phyloP scores from a whole-genome alignment of 2,329 filamentous ascomycete species.

The Ceratocystis colombiana region DNA sequence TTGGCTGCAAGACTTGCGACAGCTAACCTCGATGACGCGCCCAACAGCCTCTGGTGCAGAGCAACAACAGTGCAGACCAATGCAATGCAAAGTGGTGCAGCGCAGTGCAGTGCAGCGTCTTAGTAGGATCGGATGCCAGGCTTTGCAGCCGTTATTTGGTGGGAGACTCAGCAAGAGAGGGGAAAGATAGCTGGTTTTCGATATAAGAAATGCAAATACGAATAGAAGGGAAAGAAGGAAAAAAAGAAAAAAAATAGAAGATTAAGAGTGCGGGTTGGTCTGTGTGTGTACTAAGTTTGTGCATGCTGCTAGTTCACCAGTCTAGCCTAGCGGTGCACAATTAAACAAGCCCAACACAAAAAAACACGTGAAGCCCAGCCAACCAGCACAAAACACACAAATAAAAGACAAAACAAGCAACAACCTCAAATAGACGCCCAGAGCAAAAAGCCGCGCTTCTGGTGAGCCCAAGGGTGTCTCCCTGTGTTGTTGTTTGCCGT shows the following conservation, averaged over 20 bases:
- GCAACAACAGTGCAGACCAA: neutral
- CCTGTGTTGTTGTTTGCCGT: neutral
- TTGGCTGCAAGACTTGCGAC: neutral
- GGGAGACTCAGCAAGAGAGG: neutral
- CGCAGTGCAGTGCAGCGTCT: neutral
- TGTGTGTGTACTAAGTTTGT: neutral
- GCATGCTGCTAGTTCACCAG: neutral
- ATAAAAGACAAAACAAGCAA: neutral
- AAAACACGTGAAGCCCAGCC: slow-evolving; percentile 4
- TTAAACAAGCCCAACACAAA: neutral
- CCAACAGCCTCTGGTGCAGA: neutral
- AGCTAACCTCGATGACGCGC: slow-evolving; percentile 1
- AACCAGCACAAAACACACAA: neutral
- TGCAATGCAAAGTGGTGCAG: neutral
- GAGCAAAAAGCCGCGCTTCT: neutral
- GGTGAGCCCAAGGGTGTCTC: neutral
- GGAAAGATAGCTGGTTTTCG: neutral
- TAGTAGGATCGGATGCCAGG: neutral
- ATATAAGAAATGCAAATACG: neutral
- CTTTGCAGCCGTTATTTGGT: slow-evolving; percentile 10
- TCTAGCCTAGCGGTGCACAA: too few species aligned
- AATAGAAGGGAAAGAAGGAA: neutral
- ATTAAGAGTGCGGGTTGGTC: neutral
- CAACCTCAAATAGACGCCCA: neutral
- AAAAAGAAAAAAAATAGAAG: neutral